These are phyloP conservation scores for Rubroboletus satanas DNA, from an alignment of 768 basidiomycete species.

Conservation along the genomic window DNA sequence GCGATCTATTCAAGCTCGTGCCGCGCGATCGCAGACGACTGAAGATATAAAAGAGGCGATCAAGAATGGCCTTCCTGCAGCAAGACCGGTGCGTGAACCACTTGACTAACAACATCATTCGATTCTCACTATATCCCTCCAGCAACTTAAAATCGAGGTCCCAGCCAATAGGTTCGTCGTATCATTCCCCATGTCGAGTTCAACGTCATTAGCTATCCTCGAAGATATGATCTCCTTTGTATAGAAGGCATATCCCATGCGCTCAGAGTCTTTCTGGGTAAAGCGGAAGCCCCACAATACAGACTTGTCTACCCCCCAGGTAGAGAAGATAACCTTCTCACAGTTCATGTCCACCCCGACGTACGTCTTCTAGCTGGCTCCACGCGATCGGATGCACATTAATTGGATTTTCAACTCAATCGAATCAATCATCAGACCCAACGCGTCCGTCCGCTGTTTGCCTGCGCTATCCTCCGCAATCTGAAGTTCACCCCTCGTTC, in stretches of 20 bases:
- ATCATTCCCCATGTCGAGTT: not conserved
- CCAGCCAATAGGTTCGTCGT: slow-evolving; percentile 84
- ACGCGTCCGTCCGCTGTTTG: slow-evolving; percentile 85
- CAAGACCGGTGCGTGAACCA: slow-evolving; percentile 62
- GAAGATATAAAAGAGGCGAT: slow-evolving; percentile 77
- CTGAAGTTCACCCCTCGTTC: slow-evolving; percentile 83
- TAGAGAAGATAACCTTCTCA: slow-evolving; percentile 62
- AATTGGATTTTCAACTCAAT: not conserved
- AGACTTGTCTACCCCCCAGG: slow-evolving; percentile 67
- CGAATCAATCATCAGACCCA: slow-evolving; percentile 52
- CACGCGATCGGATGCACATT: not conserved
- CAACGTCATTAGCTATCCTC: slow-evolving; percentile 4
- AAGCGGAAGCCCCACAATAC: slow-evolving; percentile 65
- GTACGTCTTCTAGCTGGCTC: slow-evolving; percentile 39
- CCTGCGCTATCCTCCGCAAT: slow-evolving; percentile 86
- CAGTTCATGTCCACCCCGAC: slow-evolving; percentile 67
- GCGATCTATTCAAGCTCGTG: not conserved
- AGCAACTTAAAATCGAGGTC: slow-evolving; percentile 99
- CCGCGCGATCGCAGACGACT: slow-evolving; percentile 62
- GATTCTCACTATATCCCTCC: slow-evolving; percentile 9
- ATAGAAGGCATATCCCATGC: slow-evolving; percentile 93
- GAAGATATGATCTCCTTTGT: slow-evolving; percentile 94
- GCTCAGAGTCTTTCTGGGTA: slow-evolving; percentile 76
- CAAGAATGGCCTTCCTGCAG: slow-evolving; percentile 80
- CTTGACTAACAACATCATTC: not conserved